Evolutionary conservation across 139 green algal species (phyloP).

Genomic region (Yamagishiella unicocca): DNA sequence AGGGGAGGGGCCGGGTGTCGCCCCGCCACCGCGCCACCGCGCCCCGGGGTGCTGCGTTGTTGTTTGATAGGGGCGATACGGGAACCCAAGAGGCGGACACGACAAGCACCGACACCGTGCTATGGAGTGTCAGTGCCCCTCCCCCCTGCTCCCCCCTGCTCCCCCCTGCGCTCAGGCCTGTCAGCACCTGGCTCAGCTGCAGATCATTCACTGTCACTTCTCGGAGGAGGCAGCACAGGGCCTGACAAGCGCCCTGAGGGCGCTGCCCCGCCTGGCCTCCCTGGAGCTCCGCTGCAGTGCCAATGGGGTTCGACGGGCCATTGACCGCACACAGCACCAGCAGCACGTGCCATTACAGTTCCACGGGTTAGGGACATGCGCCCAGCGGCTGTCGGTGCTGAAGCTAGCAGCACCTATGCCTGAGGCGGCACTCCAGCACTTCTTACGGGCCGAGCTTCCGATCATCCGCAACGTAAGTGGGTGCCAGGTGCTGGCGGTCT

Average conservation of each 20-base stretch:
- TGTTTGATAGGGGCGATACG: no score
- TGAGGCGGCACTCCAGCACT: background rate
- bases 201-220: background rate
- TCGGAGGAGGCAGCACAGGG: background rate
- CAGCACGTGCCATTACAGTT: background rate
- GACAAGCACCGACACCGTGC: no score
- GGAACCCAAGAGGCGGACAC: no score
- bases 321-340: background rate
- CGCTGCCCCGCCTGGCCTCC: slow-evolving; percentile 9
- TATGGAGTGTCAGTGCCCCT: no score
- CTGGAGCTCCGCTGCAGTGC: slow-evolving; percentile 34
- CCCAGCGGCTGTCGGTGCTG: background rate
- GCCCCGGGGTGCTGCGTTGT: background rate
- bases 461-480: slow-evolving; percentile 1
- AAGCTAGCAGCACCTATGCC: background rate
- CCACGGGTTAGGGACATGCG: background rate
- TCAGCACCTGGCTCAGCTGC: background rate
- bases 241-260: background rate
- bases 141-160: background rate
- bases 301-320: no score
- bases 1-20: no score
- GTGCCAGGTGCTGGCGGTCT: background rate
- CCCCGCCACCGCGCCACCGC: background rate
- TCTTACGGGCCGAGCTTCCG: slow-evolving; percentile 21
- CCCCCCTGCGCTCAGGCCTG: background rate